Evolutionary conservation across 495 filamentous ascomycete species (phyloP), one percentile per base, ranked within the genome.

Genomic region (Bacidia gigantensis): DNA sequence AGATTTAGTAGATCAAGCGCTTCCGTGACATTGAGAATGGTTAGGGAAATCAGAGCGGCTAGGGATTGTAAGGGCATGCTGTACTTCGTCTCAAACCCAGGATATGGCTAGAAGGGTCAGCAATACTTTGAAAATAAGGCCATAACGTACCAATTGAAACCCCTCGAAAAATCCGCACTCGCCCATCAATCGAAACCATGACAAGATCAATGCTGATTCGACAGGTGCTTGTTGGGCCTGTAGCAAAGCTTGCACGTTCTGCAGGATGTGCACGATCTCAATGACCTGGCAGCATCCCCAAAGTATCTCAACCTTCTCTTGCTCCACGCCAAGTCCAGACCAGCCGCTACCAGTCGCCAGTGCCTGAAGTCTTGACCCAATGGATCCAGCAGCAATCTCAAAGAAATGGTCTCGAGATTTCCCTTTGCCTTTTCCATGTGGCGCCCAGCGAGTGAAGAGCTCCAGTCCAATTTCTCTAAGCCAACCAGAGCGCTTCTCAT

Each of bases 121-220:
- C 25, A 23, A 21, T 11, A 7, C 14, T n/a, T 24, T n/a, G 9
- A 11, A n/a, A 26, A 45, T 23, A 43, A 12, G 9, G 26, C 9
- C 11, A 46, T 14, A 23, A 74, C 76, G 68, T 61, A 84, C 80
- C 48, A 71, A 71, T 53, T 73, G 63, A 17, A 83, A 65, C 17
- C 65, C 60, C 26, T 83, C 75, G 51, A 89, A 67, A 59, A 89
- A 92, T 46, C 64, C 64, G 60, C 75, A 78, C 1, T 77, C 70
- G 23, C 63, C 62, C 73, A 89, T 79, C 23, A 94, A 63, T 7
- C 72, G 64, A 49, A 89, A 86, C 89, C 89, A 96, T 49, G 75
- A 67, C 5, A 83, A 63, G 5, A 93, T 59, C 12, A 80, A 65
- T 11, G 71, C 67, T 2, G 77, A 69, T 14, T 77, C 73, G n/a